Evolutionary conservation across 2,329 filamentous ascomycete species (phyloP), one percentile per base, ranked within the genome.

Genomic region (Lojkania enalia): DNA sequence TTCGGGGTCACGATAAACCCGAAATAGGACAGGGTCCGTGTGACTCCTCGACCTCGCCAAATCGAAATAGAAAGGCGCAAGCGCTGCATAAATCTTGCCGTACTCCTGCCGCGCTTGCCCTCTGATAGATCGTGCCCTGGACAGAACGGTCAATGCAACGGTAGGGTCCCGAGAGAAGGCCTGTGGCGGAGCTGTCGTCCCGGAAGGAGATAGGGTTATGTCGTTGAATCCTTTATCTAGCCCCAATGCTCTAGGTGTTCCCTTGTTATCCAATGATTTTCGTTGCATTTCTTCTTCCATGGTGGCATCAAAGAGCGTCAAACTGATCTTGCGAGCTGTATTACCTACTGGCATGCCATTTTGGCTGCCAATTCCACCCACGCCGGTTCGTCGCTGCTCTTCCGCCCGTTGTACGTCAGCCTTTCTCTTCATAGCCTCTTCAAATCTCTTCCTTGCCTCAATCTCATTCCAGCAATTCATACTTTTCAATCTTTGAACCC

Each of bases 401-500:
- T 74, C 71, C 20, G 67, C 65, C 46, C 64, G 68, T 54, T 78
- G 74, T 2, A 81, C 78, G 49, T 90, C 86, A 16, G 83, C 75
- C 62, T 72, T 77, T 52, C 70, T 68, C 56, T 67, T 71, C 69
- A 75, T 78, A 5, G 81, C 79, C 18, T 92, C 85, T 51, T 96
- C 92, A 40, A 90, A 88, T 41, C 88, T 77, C 56, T 82, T 84
- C 49, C 91, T 81, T 3, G 94, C 94, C 66, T 96, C 92, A 3
- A 76, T 70, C 66, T 99, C 94, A 63, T 95, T 86, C 94, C 94
- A 99, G 55, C 88, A 87, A 2, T 86, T 88, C 84, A 99, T 96
- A 46, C 80, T 84, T 66, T 87, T 87, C 42, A 99, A 72, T 52
- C 88, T 82, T 52, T 88, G 84, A 29, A 97, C 87, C 94, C 94